Conservation (phyloP, 441 rosid species). For the Syzygium malaccense region DNA sequence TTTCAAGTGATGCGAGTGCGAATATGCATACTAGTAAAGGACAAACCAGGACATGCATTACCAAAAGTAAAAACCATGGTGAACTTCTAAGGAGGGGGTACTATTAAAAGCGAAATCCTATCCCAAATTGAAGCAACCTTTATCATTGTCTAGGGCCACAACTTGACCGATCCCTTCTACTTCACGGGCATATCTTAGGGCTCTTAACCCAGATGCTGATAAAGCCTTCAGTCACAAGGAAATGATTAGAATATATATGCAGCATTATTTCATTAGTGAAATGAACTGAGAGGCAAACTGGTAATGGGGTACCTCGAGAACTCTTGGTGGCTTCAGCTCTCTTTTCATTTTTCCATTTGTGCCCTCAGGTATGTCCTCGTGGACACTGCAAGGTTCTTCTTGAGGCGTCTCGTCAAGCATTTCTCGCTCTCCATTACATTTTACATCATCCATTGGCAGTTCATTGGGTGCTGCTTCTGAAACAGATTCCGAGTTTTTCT, state of each 20-base stretch:
- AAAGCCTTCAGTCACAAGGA: slow-evolving; percentile 50
- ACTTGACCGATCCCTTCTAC: slow-evolving; percentile 89
- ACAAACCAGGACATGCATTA: background rate
- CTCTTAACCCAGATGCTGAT: slow-evolving; percentile 94
- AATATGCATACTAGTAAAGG: background rate
- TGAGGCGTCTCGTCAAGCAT: slow-evolving; percentile 25
- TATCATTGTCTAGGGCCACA: slow-evolving; percentile 91
- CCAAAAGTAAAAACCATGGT: background rate
- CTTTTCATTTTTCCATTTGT: slow-evolving; percentile 31
- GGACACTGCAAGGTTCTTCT: slow-evolving; percentile 28
- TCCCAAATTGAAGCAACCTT: slow-evolving; percentile 35
- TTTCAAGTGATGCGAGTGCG: background rate
- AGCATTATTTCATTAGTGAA: background rate
- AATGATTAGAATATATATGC: background rate
- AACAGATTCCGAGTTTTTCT: slow-evolving; percentile 32
- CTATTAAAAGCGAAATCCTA: background rate
- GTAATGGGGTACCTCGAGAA: slow-evolving; percentile 63
- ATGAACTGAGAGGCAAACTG: background rate
- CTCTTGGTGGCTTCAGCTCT: slow-evolving; percentile 78
- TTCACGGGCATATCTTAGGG: slow-evolving; percentile 89
- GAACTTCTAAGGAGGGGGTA: background rate
- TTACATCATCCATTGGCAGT: slow-evolving; percentile 19
- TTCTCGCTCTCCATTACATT: slow-evolving; percentile 41
- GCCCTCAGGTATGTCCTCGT: slow-evolving; percentile 36
- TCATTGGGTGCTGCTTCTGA: slow-evolving; percentile 22